Evolutionary conservation across 768 basidiomycete species (phyloP).

Genomic region (Agaricus blazei): DNA sequence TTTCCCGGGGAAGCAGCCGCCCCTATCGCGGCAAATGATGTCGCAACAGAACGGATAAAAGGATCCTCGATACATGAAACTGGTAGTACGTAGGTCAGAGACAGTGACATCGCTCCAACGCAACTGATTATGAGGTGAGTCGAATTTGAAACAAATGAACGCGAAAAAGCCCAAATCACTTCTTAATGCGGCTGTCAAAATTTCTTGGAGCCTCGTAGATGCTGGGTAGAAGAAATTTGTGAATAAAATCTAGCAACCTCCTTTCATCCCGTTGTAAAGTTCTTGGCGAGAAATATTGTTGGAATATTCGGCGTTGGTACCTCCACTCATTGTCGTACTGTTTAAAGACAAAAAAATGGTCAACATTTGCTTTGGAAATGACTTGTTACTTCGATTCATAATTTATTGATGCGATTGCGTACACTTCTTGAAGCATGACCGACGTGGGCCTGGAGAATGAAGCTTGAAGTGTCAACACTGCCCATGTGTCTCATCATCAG

Average conservation of each 20-base stretch:
- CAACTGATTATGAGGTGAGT: not conserved
- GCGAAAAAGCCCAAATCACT: not conserved
- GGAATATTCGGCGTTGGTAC: conserved; percentile 20
- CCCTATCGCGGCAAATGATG: not conserved
- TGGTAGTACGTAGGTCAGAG: not conserved
- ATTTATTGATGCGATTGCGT: not conserved
- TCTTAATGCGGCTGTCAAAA: conserved; percentile 2
- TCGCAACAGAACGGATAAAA: not conserved
- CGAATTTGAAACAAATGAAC: too few relatives aligned
- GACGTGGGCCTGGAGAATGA: not conserved
- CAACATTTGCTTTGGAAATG: not conserved
- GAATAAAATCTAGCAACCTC: conserved; percentile 2
- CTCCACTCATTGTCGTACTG: conserved; percentile 21
- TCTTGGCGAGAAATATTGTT: conserved; percentile 17
- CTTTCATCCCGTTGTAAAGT: not conserved
- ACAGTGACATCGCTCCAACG: not conserved
- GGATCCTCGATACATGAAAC: not conserved
- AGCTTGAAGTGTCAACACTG: too few relatives aligned
- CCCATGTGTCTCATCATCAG: too few relatives aligned
- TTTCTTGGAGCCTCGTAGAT: conserved; percentile 1
- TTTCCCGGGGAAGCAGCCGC: not conserved
- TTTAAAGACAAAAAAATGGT: conserved; percentile 9
- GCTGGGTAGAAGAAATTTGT: not conserved
- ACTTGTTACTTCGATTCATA: too few relatives aligned
- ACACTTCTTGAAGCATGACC: conserved; percentile 9